Evolutionary conservation across 2,329 filamentous ascomycete genomes (phyloP), one percentile per base, ranked within the genome.

Genomic region (Niveomyces coronatus): DNA sequence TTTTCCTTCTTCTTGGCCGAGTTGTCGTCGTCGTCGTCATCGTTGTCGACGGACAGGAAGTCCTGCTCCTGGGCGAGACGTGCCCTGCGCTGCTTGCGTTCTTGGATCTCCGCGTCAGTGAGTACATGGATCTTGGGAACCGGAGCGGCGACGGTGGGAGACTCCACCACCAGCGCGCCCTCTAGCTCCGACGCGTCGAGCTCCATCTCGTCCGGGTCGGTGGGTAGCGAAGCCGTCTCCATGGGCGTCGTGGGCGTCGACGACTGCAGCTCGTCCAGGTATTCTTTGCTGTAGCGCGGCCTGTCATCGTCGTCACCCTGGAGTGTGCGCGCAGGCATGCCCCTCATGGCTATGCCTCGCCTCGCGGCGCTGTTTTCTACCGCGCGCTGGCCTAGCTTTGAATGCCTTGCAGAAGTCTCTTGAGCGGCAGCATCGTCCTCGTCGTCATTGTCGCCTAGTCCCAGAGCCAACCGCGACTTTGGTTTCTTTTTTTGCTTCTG

Each of bases 51-150:
- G 0, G 78, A 76, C 31, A 85, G 72, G 51, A 76, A 83, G 39
- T 80, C 76, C 34, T 83, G 60, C 46, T 74, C 64, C 50, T 87
- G 44, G 1, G 87, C 88, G 9, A 93, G 59, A 1, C 89, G 78
- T n/a, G 82, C 82, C 13, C 89, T 76, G 2, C 91, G 76, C 43
- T 86, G 84, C 59, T 95, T 96, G 65, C 88, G 93, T 60, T 94
- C 88, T 19, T 74, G 74, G 35, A 96, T 94, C 53, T 95, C 85
- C 3, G 82, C 76, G 44, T 88, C 82, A 2, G 82, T 87, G 3
- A 89, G 78, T 45, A 95, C 87, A 5, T 66, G 46, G 3, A 68
- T 67, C 11, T 51, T 55, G 16, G 44, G 49, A 4, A 47, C 52
- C 51, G 22, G 62, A 57, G 36, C 47, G 31, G 47, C 34, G 42